Base-by-base conservation (phyloP, 2,329 filamentous ascomycete genomes). In the Lasiodiplodia hormozganensis region DNA sequence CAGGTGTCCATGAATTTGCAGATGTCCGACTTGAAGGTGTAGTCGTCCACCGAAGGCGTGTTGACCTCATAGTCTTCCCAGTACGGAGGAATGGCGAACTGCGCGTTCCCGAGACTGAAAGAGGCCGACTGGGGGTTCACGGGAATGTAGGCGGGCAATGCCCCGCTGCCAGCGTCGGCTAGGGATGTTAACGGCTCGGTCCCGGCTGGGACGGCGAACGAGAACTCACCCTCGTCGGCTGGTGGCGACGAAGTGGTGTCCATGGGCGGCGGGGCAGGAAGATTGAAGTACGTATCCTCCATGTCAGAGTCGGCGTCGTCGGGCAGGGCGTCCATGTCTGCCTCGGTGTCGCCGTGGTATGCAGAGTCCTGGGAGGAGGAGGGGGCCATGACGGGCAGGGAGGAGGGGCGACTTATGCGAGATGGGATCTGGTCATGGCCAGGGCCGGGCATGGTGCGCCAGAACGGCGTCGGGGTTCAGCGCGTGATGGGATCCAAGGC, bases 1-100 rank as follows among this genome's bases (percentile, higher is more conserved):
- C 65, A 69, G 21, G 64, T 34, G n/a, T 68, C 62, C 40, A 70
- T 65, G 60, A 70, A 70, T 47, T 56, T 70, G 69, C 69, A 70
- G 38, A 70, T 65, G 52, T 70, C 69, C 11, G 51, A 64, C n/a
- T 67, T 62, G 49, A 43, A 65, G 34, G 56, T 60, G 53, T 67
- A 64, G 51, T 69, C 69, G 36, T 62, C 57, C 10, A 70, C 58
- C 5, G 69, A 62, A 4, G 67, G 67, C 23, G 68, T 62, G 34
- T 69, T 69, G 8, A 58, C 53, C 40, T 65, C 65, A 52, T 47
- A 43, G 12, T 69, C 68, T 23, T 69, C 68, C 51, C 67, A 64
- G 25, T 60, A 56, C 7, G 49, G 40, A 0, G 40, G 60, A 49
- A 57, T 56, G 21, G 25, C 47, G 36, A 68, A 68, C 49, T 64